Conservation (phyloP, 805 yeast genomes). For the Suhomyces xylopsoci region DNA sequence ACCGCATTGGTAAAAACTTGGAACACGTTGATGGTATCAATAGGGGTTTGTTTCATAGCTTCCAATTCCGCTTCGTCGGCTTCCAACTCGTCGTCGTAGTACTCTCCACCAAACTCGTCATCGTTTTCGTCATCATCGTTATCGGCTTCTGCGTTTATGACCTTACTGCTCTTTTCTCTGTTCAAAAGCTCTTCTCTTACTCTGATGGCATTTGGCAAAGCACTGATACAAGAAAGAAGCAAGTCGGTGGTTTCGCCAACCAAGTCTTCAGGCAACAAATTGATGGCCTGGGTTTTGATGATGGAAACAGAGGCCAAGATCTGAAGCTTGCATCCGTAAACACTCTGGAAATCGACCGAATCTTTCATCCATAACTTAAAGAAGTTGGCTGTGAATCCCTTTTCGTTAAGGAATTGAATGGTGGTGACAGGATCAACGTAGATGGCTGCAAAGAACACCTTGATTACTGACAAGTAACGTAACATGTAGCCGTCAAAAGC, state of each 20-base stretch:
- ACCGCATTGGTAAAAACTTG: conserved; percentile 59
- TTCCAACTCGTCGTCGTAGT: conserved; percentile 35
- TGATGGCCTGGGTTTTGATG: conserved; percentile 28
- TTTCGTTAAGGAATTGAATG: conserved; percentile 34
- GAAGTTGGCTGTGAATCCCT: conserved; percentile 36
- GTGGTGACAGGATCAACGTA: conserved; percentile 39
- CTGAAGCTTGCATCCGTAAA: conserved; percentile 54
- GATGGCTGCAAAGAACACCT: conserved; percentile 40
- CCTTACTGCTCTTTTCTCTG: conserved; percentile 34
- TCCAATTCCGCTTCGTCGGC: conserved; percentile 76
- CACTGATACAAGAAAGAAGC: conserved; percentile 40
- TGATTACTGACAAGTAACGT: conserved; percentile 40
- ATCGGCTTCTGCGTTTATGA: conserved; percentile 14
- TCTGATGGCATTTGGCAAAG: conserved; percentile 48
- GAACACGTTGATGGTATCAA: conserved; percentile 75
- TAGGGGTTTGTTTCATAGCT: conserved; percentile 75
- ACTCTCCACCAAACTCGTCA: conserved; percentile 29
- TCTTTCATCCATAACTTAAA: conserved; percentile 49
- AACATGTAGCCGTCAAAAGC: conserved; percentile 46
- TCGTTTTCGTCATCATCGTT: conserved; percentile 24
- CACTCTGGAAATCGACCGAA: conserved; percentile 48
- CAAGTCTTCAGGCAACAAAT: conserved; percentile 31
- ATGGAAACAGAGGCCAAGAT: conserved; percentile 45
- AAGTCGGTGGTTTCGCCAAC: conserved; percentile 38
- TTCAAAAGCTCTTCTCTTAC: conserved; percentile 44